Evolutionary conservation across 2,329 filamentous ascomycete species (phyloP), one percentile per base, ranked within the genome.

Genomic region (Monilinia polystroma): DNA sequence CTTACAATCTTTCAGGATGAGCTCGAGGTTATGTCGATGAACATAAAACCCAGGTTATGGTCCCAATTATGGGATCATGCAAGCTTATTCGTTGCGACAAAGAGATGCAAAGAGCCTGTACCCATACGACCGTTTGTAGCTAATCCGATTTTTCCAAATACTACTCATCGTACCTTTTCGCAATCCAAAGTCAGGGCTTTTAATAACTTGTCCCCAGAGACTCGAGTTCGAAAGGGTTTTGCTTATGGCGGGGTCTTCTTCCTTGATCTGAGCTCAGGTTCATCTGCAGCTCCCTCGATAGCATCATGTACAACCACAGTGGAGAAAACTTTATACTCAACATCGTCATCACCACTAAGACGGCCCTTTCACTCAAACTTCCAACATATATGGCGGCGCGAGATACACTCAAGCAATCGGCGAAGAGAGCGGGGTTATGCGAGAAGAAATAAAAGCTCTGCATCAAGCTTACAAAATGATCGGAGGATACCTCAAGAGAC

Each of bases 191-290:
- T 69, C 7, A 67, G 64, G 59, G 10, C 56, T 67, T 75, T 75
- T 76, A 76, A 71, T 69, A 76, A 57, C 76, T 77, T 67, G 72
- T 75, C 35, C 75, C 77, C 66, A 79, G 82, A 73, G 26, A 63
- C 54, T 58, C 63, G 67, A 16, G 77, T 81, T 32, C 81, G 80
- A 14, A 81, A 80, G 67, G 83, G 81, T 72, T 84, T 84, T 73
- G 82, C 83, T 45, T 85, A 84, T 1, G 82, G 84, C 32, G 81
- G 84, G 7, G 77, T 86, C 47, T 77, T 87, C 35, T 80, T 86
- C 20, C 74, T 85, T 60, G 81, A 83, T 23, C 76, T 77, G 43
- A 71, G 66, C 66, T 78, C 81, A 29, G 78, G 76, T 45, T 73
- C 78, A 4, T 76, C 78, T 3, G 58, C 71, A 52, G 76, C 79